Percentiles rank a stretch among this genome's conserved stretches.
phyloP scores from a whole-genome alignment of 75 land plant genomes.

The Pinus tabuliformis region DNA sequence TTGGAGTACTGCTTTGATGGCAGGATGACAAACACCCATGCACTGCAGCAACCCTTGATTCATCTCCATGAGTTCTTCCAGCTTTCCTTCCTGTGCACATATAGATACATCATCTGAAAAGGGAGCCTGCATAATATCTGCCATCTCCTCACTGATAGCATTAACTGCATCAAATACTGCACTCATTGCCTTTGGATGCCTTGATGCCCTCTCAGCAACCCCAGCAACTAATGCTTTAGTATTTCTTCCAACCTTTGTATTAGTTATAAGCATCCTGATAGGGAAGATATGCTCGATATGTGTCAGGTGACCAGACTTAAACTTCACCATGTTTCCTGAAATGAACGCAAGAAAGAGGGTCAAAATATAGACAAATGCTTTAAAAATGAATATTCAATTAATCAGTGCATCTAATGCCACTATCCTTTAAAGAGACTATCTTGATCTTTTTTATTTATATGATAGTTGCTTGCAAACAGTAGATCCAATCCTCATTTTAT shows the following conservation, averaged over 20 bases:
- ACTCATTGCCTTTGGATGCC: constrained; percentile 81
- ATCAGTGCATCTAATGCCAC: too few species aligned
- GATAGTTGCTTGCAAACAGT: too few species aligned
- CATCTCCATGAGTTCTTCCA: constrained; percentile 88
- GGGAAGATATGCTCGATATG: constrained; percentile 57
- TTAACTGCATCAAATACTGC: constrained; percentile 79
- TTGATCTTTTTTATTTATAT: too few species aligned
- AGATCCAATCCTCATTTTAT: too few species aligned
- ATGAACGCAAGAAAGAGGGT: not conserved
- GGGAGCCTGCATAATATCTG: constrained; percentile 63
- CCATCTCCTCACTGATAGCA: constrained; percentile 72
- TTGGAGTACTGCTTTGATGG: constrained; percentile 76
- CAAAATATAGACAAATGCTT: not conserved
- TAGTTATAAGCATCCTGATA: constrained; percentile 81
- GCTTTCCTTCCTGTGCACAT: constrained; percentile 56
- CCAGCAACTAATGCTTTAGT: constrained; percentile 90
- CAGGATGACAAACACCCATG: constrained; percentile 90
- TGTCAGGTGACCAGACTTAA: constrained; percentile 63
- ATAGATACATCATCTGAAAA: constrained; percentile 38
- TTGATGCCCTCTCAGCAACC: constrained; percentile 73
- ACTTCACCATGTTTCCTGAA: constrained; percentile 82
- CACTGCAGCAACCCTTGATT: constrained; percentile 90
- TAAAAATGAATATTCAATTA: too few species aligned
- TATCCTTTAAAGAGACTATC: too few species aligned
- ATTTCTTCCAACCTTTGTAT: constrained; percentile 88